A percentile compares a stretch with the other conserved stretches of the same genome.
Conservation (phyloP, 1,284 basidiomycete genomes). For the Limonomyces culmigenus region DNA sequence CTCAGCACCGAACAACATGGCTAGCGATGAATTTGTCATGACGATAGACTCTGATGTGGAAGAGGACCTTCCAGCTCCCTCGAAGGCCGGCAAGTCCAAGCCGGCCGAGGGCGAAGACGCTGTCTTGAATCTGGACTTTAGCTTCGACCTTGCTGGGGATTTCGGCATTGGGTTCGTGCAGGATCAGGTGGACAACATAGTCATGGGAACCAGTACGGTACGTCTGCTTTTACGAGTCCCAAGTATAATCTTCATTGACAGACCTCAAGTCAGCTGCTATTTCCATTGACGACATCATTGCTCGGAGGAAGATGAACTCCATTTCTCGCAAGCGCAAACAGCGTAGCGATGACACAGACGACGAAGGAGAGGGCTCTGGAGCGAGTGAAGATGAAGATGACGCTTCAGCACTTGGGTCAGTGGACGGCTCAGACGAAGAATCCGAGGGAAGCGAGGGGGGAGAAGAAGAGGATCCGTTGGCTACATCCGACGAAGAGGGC, state of each 20-base stretch:
- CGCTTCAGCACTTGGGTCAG: too few species aligned
- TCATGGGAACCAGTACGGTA: slow-evolving; percentile 27
- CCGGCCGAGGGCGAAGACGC: slow-evolving; percentile 30
- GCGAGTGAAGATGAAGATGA: slow-evolving; percentile 19
- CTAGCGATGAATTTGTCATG: slow-evolving; percentile 48
- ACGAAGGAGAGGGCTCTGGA: slow-evolving; percentile 12
- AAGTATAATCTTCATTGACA: slow-evolving; percentile 6
- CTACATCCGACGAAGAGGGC: slow-evolving; percentile 24
- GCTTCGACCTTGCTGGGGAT: slow-evolving; percentile 66
- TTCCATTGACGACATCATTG: slow-evolving; percentile 86
- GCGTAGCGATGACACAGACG: slow-evolving; percentile 18
- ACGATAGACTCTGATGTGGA: slow-evolving; percentile 72
- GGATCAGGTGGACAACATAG: slow-evolving; percentile 27
- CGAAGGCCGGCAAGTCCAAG: slow-evolving; percentile 9
- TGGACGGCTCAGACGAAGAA: slow-evolving; percentile 15
- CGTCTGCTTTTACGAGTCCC: slow-evolving; percentile 6
- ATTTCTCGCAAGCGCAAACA: slow-evolving; percentile 41
- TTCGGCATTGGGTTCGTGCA: slow-evolving; percentile 39
- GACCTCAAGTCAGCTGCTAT: slow-evolving; percentile 45
- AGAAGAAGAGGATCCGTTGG: slow-evolving; percentile 27
- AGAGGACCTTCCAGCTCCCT: slow-evolving; percentile 15
- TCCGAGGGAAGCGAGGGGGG: slow-evolving; percentile 13
- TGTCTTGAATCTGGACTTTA: slow-evolving; percentile 65
- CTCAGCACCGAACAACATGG: too few species aligned
- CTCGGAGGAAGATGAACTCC: slow-evolving; percentile 34